Evolutionary conservation across 192 early-diverging fungal species (phyloP), one percentile per base, ranked within the genome.

Genomic region (Funneliformis geosporum): DNA sequence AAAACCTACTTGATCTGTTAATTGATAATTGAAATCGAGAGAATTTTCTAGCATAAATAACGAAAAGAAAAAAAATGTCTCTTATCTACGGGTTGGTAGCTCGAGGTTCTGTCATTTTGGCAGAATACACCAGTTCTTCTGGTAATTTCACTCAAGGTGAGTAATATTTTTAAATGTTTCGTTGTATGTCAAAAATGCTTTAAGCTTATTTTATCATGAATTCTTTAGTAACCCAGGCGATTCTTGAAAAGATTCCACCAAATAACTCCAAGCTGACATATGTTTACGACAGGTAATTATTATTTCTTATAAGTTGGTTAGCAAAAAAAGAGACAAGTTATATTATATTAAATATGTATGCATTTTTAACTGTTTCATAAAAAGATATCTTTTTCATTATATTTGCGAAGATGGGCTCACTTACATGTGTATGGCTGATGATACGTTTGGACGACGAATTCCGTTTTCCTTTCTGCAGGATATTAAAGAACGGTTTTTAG

Each of bases 381-480:
- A 38, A 18, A 93, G 94, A 84, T 96, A 93, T 80, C 89, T 96
- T 11, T 98, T 98, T 84, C 96, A 98, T 83, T 95, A 95, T 82
- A 94, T 96, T 69, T 91, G 89, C 75, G 87, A 91, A 79, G 88
- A 90, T 85, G 92, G 92, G 16, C 81, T 95, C 59, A 93, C 93
- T 8, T 98, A 94, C 81, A 89, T 98, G 83, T 96, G 95, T 82
- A 92, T 96, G 88, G 93, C 94, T 9, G 96, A 90, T 79, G 85
- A 87, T 75, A 65, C 80, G 0, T 89, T 88, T 87, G 90, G 91
- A 7, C 93, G 95, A 21, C 85, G 95, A 64, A 86, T 95, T 47
- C 95, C 96, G 11, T 98, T 98, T 87, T 91, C 93, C 3, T 96
- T 98, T 83, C 86, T 98, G 27, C 92, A 95, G 80, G 95, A 96